Evolutionary conservation across 805 yeast species (phyloP), one percentile per base, ranked within the genome.

Genomic region (Saccharomycopsis oosterbeekiorum): DNA sequence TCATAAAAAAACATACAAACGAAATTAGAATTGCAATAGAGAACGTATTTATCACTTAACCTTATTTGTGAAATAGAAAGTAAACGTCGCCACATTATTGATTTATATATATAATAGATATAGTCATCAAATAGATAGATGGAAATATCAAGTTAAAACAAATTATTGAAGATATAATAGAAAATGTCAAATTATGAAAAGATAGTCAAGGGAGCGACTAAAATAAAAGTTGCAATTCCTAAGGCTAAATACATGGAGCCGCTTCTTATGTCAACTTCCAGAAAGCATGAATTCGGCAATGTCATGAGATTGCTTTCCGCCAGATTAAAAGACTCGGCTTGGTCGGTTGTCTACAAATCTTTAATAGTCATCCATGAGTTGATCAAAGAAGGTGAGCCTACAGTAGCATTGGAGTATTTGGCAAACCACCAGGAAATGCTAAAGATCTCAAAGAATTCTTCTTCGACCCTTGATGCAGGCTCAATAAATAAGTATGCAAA

Each of bases 231-330:
- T 75, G 98, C 98, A 11, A 97, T 98, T n/a, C 99, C 99, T 6
- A 94, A 94, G 74, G 87, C 96, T 43, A 94, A 94, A 72, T 94
- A 94, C 71, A 84, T 94, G 59, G 98, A 93, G 75, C 98, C 98
- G 1, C 89, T 94, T 59, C 78, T 94, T 39, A 79, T 76, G 55
- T 77, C 79, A 8, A 74, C 81, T 0, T 65, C 74, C 12, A 67
- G 68, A 57, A 70, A 67, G 19, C 68, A 65, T 4, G 80, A 88
- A 66, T 84, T 93, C 68, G 77, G 77, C 62, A 82, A 84, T 21
- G 85, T 92, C 42, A 84, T 92, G 84, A 76, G 79, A 57, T 78
- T 88, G 1, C 74, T 93, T 60, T 78, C 78, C 39, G 68, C 71
- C 17, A 76, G 97, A 58, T 77, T 91, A 55, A 82, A 81, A 59